These are phyloP conservation scores for Trametes coccinea DNA, from an alignment of 768 basidiomycete genomes.

Conservation along the genomic window DNA sequence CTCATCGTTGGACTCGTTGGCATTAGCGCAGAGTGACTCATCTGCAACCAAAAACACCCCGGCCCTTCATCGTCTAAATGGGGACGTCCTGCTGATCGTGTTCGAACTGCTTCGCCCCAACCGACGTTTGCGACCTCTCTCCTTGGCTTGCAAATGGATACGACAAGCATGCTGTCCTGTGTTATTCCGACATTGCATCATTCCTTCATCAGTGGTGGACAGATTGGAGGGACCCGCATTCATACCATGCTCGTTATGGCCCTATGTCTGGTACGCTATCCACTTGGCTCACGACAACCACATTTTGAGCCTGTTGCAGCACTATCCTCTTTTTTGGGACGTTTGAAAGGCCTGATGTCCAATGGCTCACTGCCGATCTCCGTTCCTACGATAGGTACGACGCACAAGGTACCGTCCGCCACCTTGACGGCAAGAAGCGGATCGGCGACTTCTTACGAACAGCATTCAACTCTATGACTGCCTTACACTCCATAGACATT, in stretches of 20 bases:
- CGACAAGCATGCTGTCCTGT: not conserved
- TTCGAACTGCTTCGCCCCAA: too few relatives aligned
- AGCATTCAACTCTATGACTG: not conserved
- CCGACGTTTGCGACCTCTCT: not conserved
- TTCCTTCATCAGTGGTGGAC: not conserved
- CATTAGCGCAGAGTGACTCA: too few relatives aligned
- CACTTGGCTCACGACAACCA: not conserved
- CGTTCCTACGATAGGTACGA: too few relatives aligned
- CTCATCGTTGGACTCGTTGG: too few relatives aligned
- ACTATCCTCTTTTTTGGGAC: not conserved
- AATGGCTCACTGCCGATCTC: not conserved
- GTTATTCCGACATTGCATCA: not conserved
- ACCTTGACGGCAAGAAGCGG: not conserved
- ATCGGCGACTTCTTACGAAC: not conserved
- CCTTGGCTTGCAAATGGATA: not conserved
- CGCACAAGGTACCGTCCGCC: not conserved
- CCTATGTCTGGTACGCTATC: not conserved
- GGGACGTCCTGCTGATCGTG: too few relatives aligned
- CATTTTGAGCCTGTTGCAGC: not conserved
- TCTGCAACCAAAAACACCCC: too few relatives aligned
- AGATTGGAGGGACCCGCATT: not conserved
- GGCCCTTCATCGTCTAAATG: too few relatives aligned
- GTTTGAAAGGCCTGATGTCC: not conserved
- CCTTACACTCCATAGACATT: not conserved
- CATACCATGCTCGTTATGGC: not conserved